phyloP scores from a whole-genome alignment of 2,329 filamentous ascomycete species.

The Tolypocladium tropicale region DNA sequence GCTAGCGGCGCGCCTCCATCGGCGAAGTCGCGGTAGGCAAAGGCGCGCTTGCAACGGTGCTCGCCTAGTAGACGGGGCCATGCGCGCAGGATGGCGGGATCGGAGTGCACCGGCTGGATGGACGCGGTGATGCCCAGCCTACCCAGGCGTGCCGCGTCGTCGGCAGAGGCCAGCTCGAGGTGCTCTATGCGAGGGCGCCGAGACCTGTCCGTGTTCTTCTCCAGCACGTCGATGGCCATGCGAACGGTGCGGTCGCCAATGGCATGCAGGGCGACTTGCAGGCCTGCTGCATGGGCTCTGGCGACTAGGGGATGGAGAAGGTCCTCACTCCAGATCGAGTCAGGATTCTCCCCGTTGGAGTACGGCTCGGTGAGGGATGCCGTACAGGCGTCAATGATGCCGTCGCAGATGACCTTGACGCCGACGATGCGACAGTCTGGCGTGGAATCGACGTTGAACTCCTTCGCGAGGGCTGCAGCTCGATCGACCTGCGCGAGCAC shows the following conservation, averaged over 20 bases:
- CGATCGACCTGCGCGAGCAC: slow-evolving; percentile 37
- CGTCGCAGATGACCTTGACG: slow-evolving; percentile 56
- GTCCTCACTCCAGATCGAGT: slow-evolving; percentile 43
- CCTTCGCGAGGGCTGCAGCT: slow-evolving; percentile 31
- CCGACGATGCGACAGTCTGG: slow-evolving; percentile 41
- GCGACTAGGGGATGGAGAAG: slow-evolving; percentile 43
- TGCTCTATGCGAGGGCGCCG: slow-evolving; percentile 55
- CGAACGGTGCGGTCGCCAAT: slow-evolving; percentile 52
- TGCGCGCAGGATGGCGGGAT: slow-evolving; percentile 49
- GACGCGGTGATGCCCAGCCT: slow-evolving; percentile 49
- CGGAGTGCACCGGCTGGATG: slow-evolving; percentile 47
- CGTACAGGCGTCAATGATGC: slow-evolving; percentile 55
- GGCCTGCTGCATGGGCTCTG: slow-evolving; percentile 38
- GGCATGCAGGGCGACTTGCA: slow-evolving; percentile 55
- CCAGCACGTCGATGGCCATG: slow-evolving; percentile 47
- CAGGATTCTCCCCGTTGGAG: slow-evolving; percentile 32
- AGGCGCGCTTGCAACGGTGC: slow-evolving; percentile 45
- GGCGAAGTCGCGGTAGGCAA: slow-evolving; percentile 52
- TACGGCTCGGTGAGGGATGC: slow-evolving; percentile 51
- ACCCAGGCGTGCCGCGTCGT: slow-evolving; percentile 47
- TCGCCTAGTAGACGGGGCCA: slow-evolving; percentile 49
- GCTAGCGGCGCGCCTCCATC: slow-evolving; percentile 43
- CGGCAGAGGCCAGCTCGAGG: slow-evolving; percentile 45
- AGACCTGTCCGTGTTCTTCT: slow-evolving; percentile 26
- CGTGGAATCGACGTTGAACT: slow-evolving; percentile 22